phyloP scores from a whole-genome alignment of 257 asterid species.

The Rehmannia glutinosa region DNA sequence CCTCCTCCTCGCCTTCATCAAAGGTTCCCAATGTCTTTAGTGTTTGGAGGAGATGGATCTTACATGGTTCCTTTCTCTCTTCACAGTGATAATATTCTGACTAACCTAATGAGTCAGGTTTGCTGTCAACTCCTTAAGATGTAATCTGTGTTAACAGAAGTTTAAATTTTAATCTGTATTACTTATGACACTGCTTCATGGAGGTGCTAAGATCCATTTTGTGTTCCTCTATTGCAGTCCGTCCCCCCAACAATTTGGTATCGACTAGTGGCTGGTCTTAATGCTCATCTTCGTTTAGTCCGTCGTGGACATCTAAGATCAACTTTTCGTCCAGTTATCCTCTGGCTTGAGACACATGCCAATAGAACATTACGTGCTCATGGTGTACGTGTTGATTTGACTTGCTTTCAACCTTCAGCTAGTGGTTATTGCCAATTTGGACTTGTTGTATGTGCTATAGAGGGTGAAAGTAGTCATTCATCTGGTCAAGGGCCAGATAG shows the following conservation, averaged over 20 bases:
- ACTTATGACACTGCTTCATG: slow-evolving; percentile 3
- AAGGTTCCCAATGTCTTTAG: slow-evolving; percentile 68
- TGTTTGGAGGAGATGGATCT: slow-evolving; percentile 88
- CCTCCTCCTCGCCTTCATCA: slow-evolving; percentile 82
- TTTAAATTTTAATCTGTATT: neutral
- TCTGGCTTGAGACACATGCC: slow-evolving; percentile 83
- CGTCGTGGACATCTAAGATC: slow-evolving; percentile 63
- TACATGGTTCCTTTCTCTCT: slow-evolving; percentile 84
- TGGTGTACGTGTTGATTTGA: slow-evolving; percentile 54
- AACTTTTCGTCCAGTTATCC: slow-evolving; percentile 55
- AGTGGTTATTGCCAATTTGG: slow-evolving; percentile 75
- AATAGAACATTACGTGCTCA: slow-evolving; percentile 47
- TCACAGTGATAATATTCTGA: slow-evolving; percentile 66
- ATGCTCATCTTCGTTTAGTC: slow-evolving; percentile 82
- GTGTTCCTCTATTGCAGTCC: slow-evolving; percentile 46
- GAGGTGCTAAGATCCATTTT: slow-evolving; percentile 13
- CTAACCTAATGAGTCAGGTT: slow-evolving; percentile 84
- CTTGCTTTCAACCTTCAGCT: slow-evolving; percentile 63
- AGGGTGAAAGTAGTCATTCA: slow-evolving; percentile 41
- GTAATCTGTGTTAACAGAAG: too few species aligned
- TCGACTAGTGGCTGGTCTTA: slow-evolving; percentile 80
- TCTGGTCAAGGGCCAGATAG: slow-evolving; percentile 39
- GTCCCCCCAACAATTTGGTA: slow-evolving; percentile 85
- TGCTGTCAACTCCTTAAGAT: too few species aligned
- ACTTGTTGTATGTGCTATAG: slow-evolving; percentile 50